Conservation (phyloP, 495 filamentous ascomycete genomes). For the Penicillium malachiteum region DNA sequence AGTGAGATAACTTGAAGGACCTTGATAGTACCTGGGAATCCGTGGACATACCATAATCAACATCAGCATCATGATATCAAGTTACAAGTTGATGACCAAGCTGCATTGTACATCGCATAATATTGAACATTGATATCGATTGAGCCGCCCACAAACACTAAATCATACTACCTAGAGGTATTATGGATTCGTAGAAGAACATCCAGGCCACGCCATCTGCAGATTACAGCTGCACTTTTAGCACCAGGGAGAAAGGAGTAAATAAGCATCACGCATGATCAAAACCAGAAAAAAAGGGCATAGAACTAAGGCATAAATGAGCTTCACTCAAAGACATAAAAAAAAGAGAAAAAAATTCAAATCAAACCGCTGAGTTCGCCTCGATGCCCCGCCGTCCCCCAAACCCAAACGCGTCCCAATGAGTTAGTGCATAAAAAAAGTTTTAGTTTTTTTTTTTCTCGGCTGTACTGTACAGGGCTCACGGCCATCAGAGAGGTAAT, state of each 20-base stretch:
- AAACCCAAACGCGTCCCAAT: slow-evolving; percentile 48
- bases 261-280: slow-evolving; percentile 27
- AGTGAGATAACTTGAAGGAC: no score
- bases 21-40: no score
- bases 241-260: slow-evolving; percentile 12
- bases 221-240: slow-evolving; percentile 16
- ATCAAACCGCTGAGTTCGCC: slow-evolving; percentile 47
- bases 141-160: slow-evolving; percentile 11
- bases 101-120: neutral
- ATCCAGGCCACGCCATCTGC: slow-evolving; percentile 12
- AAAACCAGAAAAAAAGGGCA: slow-evolving; percentile 13
- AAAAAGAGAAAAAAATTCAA: slow-evolving; percentile 26
- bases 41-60: no score
- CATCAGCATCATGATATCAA: no score
- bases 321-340: neutral
- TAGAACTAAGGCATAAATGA: slow-evolving; percentile 10
- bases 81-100: no score
- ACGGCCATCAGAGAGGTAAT: slow-evolving; percentile 21
- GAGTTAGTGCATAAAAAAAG: slow-evolving; percentile 30
- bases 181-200: slow-evolving; percentile 8
- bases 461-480: slow-evolving; percentile 50
- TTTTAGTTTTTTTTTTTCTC: slow-evolving; percentile 32
- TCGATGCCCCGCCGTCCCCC: slow-evolving; percentile 38
- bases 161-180: slow-evolving; percentile 3
- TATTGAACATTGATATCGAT: neutral